A percentile compares a stretch with the other conserved stretches of the same genome.
Conservation (phyloP, 116 monocot species). For the Zostera marina region DNA sequence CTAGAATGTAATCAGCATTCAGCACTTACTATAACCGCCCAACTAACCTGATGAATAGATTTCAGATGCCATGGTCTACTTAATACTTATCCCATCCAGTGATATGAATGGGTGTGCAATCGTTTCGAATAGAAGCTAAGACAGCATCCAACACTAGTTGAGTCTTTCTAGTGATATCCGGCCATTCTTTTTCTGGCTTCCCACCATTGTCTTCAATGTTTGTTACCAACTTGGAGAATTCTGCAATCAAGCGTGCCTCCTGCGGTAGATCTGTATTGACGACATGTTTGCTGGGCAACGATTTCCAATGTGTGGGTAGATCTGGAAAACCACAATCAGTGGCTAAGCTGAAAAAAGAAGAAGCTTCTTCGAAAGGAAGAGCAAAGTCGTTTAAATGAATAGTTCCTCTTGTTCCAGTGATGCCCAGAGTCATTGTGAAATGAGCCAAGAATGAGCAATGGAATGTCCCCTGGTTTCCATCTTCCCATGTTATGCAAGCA, state of each 20-base stretch:
- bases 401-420: conserved; percentile 41
- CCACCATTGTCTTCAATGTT: conserved; percentile 20
- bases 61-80: neutral
- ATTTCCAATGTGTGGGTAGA: conserved; percentile 31
- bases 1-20: too few species aligned
- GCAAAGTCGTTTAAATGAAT: conserved; percentile 38
- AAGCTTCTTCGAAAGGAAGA: conserved; percentile 43
- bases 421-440: conserved; percentile 32
- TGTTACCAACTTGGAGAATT: conserved; percentile 49
- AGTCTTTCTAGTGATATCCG: conserved; percentile 52
- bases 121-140: conserved; percentile 49
- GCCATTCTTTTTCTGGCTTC: conserved; percentile 52
- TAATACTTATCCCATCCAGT: neutral
- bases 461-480: conserved; percentile 51
- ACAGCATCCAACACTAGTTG: conserved; percentile 76
- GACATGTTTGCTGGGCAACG: conserved; percentile 30
- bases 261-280: conserved; percentile 45
- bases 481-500: conserved; percentile 39
- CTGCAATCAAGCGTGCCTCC: conserved; percentile 51
- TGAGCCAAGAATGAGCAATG: conserved; percentile 52
- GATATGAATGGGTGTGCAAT: conserved; percentile 19
- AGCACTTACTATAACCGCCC: too few species aligned
- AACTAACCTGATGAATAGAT: too few species aligned
- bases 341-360: conserved; percentile 21
- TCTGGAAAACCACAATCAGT: conserved; percentile 27